Evolutionary conservation across 2,329 filamentous ascomycete species (phyloP).

Genomic region (Pestalotiopsis sp.): DNA sequence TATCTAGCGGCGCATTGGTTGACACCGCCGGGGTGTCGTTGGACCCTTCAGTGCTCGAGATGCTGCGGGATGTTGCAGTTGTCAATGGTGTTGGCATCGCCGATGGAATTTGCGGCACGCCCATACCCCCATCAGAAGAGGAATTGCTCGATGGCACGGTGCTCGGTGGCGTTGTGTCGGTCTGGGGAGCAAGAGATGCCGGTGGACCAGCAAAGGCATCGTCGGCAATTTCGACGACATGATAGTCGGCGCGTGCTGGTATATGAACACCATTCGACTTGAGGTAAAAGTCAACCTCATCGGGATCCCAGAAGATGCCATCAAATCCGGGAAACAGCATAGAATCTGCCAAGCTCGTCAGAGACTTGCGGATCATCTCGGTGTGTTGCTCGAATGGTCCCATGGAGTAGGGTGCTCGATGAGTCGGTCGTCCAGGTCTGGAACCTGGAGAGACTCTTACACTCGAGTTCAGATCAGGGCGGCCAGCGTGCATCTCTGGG

Average conservation of each 20-base stretch:
- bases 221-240: conserved; percentile 58
- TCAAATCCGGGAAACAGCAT: conserved; percentile 64
- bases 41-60: neutral
- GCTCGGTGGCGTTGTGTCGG: neutral
- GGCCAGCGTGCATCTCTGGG: conserved; percentile 33
- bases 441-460: neutral
- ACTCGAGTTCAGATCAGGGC: conserved; percentile 10
- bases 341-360: conserved; percentile 48
- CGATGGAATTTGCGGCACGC: neutral
- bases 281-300: conserved; percentile 77
- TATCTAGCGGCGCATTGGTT: neutral
- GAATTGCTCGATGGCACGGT: neutral
- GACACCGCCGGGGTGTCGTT: conserved; percentile 12
- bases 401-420: conserved; percentile 40
- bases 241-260: conserved; percentile 59
- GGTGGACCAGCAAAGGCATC: conserved; percentile 33
- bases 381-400: conserved; percentile 49
- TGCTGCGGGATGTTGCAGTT: neutral
- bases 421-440: conserved; percentile 17
- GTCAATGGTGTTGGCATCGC: neutral
- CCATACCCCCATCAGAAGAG: neutral
- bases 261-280: conserved; percentile 64
- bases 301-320: conserved; percentile 75
- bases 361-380: conserved; percentile 40
- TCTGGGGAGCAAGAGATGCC: neutral